These are phyloP conservation scores for Bruguiera sexangula DNA, from an alignment of 345 rosid species.

Conservation along the genomic window DNA sequence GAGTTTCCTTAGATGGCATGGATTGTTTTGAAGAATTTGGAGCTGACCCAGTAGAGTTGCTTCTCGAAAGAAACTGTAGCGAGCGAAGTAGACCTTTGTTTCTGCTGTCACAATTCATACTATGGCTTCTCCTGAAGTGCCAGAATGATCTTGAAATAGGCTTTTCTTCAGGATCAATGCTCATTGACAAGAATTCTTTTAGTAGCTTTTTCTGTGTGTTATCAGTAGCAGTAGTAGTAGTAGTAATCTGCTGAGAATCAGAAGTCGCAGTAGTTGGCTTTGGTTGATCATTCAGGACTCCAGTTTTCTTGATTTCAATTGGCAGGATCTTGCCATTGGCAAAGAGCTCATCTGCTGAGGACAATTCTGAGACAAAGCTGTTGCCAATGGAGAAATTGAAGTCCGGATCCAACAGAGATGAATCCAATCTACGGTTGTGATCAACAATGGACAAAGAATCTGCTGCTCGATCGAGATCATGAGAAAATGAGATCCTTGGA, in stretches of 20 bases:
- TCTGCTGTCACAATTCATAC: conserved; percentile 64
- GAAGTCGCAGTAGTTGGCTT: conserved; percentile 10
- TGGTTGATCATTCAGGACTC: conserved; percentile 17
- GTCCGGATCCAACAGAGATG: conserved; percentile 54
- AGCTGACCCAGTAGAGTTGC: conserved; percentile 81
- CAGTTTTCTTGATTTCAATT: conserved; percentile 48
- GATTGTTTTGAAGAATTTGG: conserved; percentile 46
- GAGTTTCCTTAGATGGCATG: conserved; percentile 31
- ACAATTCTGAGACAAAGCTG: conserved; percentile 44
- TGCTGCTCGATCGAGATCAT: conserved; percentile 46
- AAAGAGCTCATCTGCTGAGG: conserved; percentile 87
- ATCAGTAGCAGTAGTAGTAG: neutral
- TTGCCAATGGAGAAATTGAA: conserved; percentile 58
- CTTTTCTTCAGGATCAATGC: conserved; percentile 38
- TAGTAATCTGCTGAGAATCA: conserved; percentile 8
- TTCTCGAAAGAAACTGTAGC: conserved; percentile 64
- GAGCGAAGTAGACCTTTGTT: conserved; percentile 59
- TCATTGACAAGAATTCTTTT: conserved; percentile 58
- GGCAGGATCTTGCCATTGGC: conserved; percentile 82
- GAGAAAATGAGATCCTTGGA: conserved; percentile 76
- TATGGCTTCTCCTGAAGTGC: conserved; percentile 82
- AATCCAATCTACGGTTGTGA: conserved; percentile 37
- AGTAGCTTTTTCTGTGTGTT: conserved; percentile 59
- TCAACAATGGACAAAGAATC: conserved; percentile 31
- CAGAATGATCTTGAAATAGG: conserved; percentile 46